These are phyloP conservation scores for Botrytis paeoniae DNA, from an alignment of 2,329 filamentous ascomycete genomes.

Conservation along the genomic window DNA sequence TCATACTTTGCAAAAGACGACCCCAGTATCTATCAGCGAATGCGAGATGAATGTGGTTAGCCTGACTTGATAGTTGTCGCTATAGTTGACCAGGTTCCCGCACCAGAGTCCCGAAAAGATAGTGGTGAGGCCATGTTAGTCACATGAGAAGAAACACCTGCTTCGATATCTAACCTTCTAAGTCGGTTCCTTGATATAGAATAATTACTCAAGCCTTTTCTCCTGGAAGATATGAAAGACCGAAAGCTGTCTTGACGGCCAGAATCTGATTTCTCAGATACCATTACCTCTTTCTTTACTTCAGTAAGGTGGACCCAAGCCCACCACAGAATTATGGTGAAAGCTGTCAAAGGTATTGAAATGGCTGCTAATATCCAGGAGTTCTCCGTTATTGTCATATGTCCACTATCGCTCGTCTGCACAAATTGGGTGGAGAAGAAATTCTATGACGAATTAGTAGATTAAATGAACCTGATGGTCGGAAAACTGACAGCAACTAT, in stretches of 20 bases:
- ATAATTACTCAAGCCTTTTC: neutral
- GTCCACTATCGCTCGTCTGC: slow-evolving; percentile 21
- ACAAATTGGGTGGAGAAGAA: slow-evolving; percentile 33
- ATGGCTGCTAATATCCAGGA: slow-evolving; percentile 29
- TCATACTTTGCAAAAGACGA: too few relatives aligned
- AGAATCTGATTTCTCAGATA: neutral
- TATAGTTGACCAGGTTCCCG: slow-evolving; percentile 19
- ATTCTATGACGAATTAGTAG: slow-evolving; percentile 19
- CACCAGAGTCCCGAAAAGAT: slow-evolving; percentile 3
- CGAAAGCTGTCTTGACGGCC: neutral
- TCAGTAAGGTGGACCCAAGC: slow-evolving; percentile 25
- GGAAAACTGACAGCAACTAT: slow-evolving; percentile 27
- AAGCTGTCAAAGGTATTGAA: slow-evolving; percentile 26
- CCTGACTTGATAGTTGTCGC: slow-evolving; percentile 18
- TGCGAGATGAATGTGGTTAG: neutral
- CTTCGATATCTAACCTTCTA: slow-evolving; percentile 17
- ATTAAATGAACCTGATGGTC: neutral
- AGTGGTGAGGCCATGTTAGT: neutral
- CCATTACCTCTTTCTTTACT: neutral
- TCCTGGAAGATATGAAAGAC: neutral
- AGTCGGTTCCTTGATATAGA: neutral
- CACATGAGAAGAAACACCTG: neutral
- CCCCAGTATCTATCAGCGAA: too few relatives aligned
- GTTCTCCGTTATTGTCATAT: slow-evolving; percentile 23
- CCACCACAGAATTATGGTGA: slow-evolving; percentile 29